Evolutionary conservation across 257 asterid genomes (phyloP), one percentile per base, ranked within the genome.

Genomic region (Paulownia fortunei): DNA sequence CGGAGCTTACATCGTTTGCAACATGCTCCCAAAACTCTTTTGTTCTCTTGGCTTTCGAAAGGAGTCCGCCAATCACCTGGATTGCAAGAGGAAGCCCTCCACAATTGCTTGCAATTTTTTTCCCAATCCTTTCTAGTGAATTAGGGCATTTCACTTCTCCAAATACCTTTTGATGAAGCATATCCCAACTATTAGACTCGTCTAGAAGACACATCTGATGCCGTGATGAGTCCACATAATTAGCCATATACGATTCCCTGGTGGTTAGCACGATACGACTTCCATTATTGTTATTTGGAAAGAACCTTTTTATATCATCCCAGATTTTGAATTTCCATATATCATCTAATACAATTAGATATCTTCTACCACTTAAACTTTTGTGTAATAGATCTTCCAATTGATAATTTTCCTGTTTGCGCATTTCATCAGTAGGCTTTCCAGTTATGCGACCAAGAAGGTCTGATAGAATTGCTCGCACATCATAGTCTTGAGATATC

Each of bases 31-130:
- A 79, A 44, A 15, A 19, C 7, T 63, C 58, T 54, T 0, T 0
- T 15, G 16, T 64, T 42, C 24, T 26, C 39, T 79, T 67, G 1
- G 73, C 60, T 34, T 55, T 16, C 1, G 78, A 52, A 11, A 72
- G 49, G 19, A 63, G 23, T 36, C 83, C 74, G 41, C 64, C 79
- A 56, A 72, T 42, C 27, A 73, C 79, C 6, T 47, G 69, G 65
- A 72, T 79, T 21, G 79, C 79, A 39, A 79, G 66, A 49, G 83
- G 83, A 36, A 72, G 69, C 21, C 83, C 83, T 39, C 73, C 62
- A 32, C 79, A 79, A 23, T 56, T 26, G 16, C 59, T 32, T 15
- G 79, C 60, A 5, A 79, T 79, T 13, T 8, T 54, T 4, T 6
- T 52, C n/a, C 76, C 83, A 9, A 66, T 21, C 6, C 56, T 15